These are phyloP conservation scores for Logfia minima DNA, from an alignment of 129 eudicot species.

Conservation along the genomic window DNA sequence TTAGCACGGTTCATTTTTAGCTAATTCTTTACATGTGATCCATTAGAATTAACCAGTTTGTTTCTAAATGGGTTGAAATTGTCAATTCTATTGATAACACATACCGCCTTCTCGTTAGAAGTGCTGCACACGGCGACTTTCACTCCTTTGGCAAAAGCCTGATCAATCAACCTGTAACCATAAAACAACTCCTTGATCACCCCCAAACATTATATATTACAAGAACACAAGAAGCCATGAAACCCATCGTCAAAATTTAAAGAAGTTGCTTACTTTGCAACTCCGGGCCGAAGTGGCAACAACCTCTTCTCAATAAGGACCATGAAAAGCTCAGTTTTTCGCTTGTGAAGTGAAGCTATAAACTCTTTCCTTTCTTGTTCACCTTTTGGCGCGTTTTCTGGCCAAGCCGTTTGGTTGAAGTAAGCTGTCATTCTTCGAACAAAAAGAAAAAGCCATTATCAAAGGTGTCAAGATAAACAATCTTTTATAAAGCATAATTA, in stretches of 20 bases:
- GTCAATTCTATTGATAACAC: constrained; percentile 18
- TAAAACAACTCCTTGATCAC: background rate
- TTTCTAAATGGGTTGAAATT: background rate
- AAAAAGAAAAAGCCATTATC: constrained; percentile 23
- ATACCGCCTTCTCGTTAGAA: constrained; percentile 98
- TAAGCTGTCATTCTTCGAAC: constrained; percentile 91
- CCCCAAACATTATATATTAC: background rate
- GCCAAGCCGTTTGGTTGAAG: constrained; percentile 88
- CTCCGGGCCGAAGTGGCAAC: constrained; percentile 97
- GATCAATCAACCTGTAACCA: constrained; percentile 77
- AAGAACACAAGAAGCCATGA: background rate
- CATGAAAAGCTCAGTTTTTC: constrained; percentile 93
- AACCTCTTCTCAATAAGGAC: constrained; percentile 90
- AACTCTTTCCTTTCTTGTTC: constrained; percentile 86
- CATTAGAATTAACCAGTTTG: background rate
- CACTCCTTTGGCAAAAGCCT: constrained; percentile 82
- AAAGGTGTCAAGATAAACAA: background rate
- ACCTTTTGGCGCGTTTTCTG: constrained; percentile 86
- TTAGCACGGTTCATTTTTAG: background rate
- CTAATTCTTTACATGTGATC: background rate
- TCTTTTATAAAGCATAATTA: background rate
- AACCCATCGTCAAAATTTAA: background rate
- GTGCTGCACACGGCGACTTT: constrained; percentile 99
- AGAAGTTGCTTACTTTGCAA: constrained; percentile 71
- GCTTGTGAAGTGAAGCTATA: constrained; percentile 92